phyloP scores from a whole-genome alignment of 2,329 filamentous ascomycete genomes.

The Sphaerostilbella broomeana region DNA sequence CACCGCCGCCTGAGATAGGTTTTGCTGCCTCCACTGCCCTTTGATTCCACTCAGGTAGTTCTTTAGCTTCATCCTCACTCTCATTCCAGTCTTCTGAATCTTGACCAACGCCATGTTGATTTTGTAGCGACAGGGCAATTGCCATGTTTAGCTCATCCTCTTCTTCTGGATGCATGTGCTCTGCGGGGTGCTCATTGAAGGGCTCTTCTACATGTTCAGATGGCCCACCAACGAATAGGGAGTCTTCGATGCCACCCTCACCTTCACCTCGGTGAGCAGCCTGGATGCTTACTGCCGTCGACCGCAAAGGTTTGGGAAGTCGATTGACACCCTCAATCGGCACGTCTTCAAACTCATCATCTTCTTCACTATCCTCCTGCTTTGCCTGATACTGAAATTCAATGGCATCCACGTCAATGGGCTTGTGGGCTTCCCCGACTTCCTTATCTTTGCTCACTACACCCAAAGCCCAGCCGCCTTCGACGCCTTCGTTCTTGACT shows the following conservation, averaged over 20 bases:
- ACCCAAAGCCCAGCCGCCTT: constrained; percentile 92
- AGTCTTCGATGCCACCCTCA: constrained; percentile 40
- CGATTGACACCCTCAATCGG: constrained; percentile 86
- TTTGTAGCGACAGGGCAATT: constrained; percentile 77
- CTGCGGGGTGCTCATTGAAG: constrained; percentile 27
- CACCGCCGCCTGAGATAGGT: constrained; percentile 45
- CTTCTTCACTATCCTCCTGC: constrained; percentile 58
- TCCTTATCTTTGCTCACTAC: constrained; percentile 84
- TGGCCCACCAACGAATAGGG: constrained; percentile 39
- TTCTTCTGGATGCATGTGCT: constrained; percentile 33
- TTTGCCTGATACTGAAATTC: constrained; percentile 50
- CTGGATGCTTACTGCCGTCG: constrained; percentile 19
- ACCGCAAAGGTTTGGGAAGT: constrained; percentile 53
- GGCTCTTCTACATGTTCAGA: constrained; percentile 15
- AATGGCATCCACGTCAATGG: constrained; percentile 80
- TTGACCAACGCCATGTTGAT: constrained; percentile 42
- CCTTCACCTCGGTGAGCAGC: constrained; percentile 23
- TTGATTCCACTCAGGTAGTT: constrained; percentile 49
- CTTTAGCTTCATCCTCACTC: constrained; percentile 44
- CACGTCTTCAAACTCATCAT: constrained; percentile 84
- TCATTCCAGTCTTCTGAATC: constrained; percentile 35
- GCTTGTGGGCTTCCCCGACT: constrained; percentile 71
- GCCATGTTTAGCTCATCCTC: constrained; percentile 66
- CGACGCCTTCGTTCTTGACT: constrained; percentile 89
- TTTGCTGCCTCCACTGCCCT: constrained; percentile 43